These are phyloP conservation scores for Clathrospora elynae DNA, from an alignment of 2,329 filamentous ascomycete species.

Conservation along the genomic window DNA sequence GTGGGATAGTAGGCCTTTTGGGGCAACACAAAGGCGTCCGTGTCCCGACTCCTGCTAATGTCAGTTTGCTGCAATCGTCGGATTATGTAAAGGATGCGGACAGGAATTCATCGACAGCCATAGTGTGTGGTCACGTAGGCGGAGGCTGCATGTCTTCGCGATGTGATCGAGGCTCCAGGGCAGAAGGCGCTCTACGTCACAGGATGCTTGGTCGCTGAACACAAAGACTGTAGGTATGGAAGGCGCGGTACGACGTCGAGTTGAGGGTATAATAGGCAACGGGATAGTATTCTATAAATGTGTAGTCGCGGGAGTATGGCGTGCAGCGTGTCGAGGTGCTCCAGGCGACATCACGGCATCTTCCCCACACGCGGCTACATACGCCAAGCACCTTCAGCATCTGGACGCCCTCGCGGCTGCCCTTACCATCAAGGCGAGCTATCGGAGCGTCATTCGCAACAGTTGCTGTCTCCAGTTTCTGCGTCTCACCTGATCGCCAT, in stretches of 20 bases:
- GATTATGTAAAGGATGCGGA: conserved; percentile 19
- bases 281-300: too few relatives aligned
- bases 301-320: too few relatives aligned
- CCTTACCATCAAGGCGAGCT: not conserved
- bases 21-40: conserved; percentile 52
- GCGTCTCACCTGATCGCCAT: conserved; percentile 3
- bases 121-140: conserved; percentile 36
- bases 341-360: conserved; percentile 15
- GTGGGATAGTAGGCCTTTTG: conserved; percentile 55
- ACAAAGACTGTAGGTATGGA: not conserved
- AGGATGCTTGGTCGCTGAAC: conserved; percentile 7
- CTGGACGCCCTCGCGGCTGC: not conserved
- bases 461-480: not conserved
- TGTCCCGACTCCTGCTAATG: conserved; percentile 52
- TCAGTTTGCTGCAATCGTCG: conserved; percentile 18
- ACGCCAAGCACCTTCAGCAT: conserved; percentile 15
- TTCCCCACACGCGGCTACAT: conserved; percentile 18
- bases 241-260: not conserved
- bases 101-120: conserved; percentile 49
- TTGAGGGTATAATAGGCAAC: not conserved
- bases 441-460: conserved; percentile 2
- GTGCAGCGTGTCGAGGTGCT: conserved; percentile 14
- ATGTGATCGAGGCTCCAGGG: conserved; percentile 15
- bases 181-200: conserved; percentile 21
- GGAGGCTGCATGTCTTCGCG: conserved; percentile 36